Conservation (phyloP, 1,139 yeast species). For the Sugiyamaella japonica region DNA sequence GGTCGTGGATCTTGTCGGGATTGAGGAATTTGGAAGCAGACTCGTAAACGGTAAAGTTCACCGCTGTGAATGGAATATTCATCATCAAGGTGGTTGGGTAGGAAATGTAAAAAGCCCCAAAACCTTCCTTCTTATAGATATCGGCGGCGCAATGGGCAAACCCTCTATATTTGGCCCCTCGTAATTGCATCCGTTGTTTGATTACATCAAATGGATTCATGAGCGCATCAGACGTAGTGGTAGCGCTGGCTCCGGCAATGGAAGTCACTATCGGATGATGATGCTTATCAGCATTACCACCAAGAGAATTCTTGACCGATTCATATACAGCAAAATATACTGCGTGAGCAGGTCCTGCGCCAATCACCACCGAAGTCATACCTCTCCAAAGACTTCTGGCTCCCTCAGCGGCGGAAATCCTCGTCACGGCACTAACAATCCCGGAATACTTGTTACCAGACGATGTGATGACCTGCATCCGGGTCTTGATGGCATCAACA, state of each 20-base stretch:
- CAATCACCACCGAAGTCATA: slow-evolving; percentile 85
- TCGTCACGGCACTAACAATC: slow-evolving; percentile 62
- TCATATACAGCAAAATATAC: slow-evolving; percentile 97
- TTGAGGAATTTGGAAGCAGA: slow-evolving; percentile 73
- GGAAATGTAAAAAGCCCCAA: slow-evolving; percentile 81
- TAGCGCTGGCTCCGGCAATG: slow-evolving; percentile 65
- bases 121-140: slow-evolving; percentile 74
- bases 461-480: slow-evolving; percentile 76
- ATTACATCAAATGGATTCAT: slow-evolving; percentile 98
- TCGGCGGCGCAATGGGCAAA: slow-evolving; percentile 43
- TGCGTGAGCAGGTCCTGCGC: slow-evolving; percentile 99
- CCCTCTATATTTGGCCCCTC: slow-evolving; percentile 35
- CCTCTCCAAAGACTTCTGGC: slow-evolving; percentile 92
- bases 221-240: slow-evolving; percentile 88
- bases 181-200: slow-evolving; percentile 79
- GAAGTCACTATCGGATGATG: slow-evolving; percentile 51
- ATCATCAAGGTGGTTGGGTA: slow-evolving; percentile 94
- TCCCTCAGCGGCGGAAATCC: slow-evolving; percentile 87
- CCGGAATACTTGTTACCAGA: slow-evolving; percentile 46
- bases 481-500: slow-evolving; percentile 85
- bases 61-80: slow-evolving; percentile 94
- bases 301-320: slow-evolving; percentile 64
- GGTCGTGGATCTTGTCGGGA: slow-evolving; percentile 79
- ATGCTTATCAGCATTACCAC: slow-evolving; percentile 44
- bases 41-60: slow-evolving; percentile 93